These are phyloP conservation scores for Tephrocybe sp. DNA, from an alignment of 768 basidiomycete genomes.

Conservation along the genomic window DNA sequence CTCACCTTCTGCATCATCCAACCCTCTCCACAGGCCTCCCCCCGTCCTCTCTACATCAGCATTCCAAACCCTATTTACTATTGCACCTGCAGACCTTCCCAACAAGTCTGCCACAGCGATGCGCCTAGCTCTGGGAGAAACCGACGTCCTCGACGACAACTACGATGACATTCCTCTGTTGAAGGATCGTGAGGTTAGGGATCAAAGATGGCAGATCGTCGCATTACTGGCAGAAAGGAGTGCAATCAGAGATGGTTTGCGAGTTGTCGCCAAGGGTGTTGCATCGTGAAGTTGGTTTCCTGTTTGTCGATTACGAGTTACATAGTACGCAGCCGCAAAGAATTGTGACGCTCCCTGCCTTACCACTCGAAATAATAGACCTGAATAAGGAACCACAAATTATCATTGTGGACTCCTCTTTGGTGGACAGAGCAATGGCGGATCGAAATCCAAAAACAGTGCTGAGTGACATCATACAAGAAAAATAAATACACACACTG, in stretches of 20 bases:
- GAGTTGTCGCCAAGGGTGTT: conserved; percentile 15
- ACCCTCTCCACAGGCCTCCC: conserved; percentile 31
- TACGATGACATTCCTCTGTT: conserved; percentile 50
- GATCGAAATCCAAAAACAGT: too few relatives aligned
- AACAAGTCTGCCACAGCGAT: conserved; percentile 76
- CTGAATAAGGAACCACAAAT: too few relatives aligned
- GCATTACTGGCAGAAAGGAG: conserved; percentile 73
- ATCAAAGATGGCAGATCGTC: conserved; percentile 76
- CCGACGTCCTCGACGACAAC: conserved; percentile 49
- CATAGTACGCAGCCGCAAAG: too few relatives aligned
- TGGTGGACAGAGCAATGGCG: too few relatives aligned
- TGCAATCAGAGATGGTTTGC: conserved; percentile 52
- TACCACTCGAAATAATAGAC: too few relatives aligned
- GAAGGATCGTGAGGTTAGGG: conserved; percentile 62
- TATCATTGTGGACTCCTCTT: too few relatives aligned
- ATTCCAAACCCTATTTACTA: conserved; percentile 74
- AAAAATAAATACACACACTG: too few relatives aligned
- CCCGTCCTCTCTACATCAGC: conserved; percentile 63
- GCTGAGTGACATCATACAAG: too few relatives aligned
- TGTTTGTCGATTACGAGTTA: too few relatives aligned
- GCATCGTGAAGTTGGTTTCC: not conserved
- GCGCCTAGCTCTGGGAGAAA: conserved; percentile 59
- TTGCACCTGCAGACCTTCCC: conserved; percentile 75
- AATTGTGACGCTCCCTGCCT: too few relatives aligned
- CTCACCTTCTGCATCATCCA: conserved; percentile 49